Evolutionary conservation across 495 filamentous ascomycete genomes (phyloP), one percentile per base, ranked within the genome.

Genomic region (Xylaria curta): DNA sequence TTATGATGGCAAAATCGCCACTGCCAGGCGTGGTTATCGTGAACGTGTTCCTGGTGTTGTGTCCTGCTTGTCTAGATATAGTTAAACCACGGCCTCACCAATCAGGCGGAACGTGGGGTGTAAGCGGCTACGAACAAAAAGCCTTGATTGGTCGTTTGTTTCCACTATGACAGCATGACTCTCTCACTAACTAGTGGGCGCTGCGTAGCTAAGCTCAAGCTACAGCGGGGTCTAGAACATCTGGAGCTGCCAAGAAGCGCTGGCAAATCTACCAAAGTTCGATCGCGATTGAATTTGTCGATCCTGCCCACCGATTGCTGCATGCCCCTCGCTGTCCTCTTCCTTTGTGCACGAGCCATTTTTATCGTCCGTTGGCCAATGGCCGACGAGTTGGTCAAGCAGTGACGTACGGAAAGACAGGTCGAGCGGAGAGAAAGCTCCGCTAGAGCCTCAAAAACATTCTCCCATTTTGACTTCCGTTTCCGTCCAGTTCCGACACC

Each of bases 381-480:
- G 31, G 42, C 26, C 12, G 1, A 33, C 6, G 19, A 26, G 10
- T 8, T 8, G 8, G 36, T 38, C 36, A 7, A 38, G 36, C 26
- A 63, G 54, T 51, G 42, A 63, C 46, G 59, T 67, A 54, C 0
- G 33, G 21, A 26, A 1, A 9, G 13, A 15, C 7, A 24, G 4
- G 2, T 17, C 21, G 9, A 21, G 49, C 67, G 67, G 67, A 69
- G 42, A 31, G n/a, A 49, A 60, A 31, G 67, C 54, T 69, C 67
- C 67, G 67, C 21, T 12, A 40, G 54, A 69, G 67, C 67, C 67
- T 69, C 67, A 67, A 67, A 26, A 26, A 21, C 44, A 2, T 33
- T 21, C n/a, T 24, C 36, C 1, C 19, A 61, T n/a, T 24, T 40
- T 17, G 38, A 63, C 61, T 47, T 47, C 61, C 42, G 26, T 51